These are phyloP conservation scores for Schizopora paradoxa DNA, from an alignment of 1,284 basidiomycete species.

Conservation along the genomic window DNA sequence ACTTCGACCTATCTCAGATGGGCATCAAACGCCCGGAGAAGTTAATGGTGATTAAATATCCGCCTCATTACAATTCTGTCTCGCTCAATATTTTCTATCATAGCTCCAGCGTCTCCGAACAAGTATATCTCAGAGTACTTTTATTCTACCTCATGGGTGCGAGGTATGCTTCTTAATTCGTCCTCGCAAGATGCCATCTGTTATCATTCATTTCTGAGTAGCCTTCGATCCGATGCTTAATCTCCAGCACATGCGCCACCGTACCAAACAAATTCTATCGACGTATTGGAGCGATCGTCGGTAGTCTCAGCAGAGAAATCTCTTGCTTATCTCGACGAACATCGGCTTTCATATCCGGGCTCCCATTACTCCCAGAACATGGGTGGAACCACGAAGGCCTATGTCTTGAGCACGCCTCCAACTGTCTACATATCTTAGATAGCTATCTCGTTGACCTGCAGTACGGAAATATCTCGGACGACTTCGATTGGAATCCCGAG, in stretches of 20 bases:
- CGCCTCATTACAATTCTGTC: background rate
- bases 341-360: constrained; percentile 36
- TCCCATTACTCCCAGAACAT: constrained; percentile 33
- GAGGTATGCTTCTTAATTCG: constrained; percentile 12
- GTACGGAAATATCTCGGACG: constrained; percentile 8
- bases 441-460: constrained; percentile 43
- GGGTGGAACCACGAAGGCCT: constrained; percentile 27
- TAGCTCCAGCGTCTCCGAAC: constrained; percentile 9
- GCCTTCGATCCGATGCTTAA: constrained; percentile 52
- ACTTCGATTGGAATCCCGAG: background rate
- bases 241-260: constrained; percentile 39
- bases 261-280: constrained; percentile 33
- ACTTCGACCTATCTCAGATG: constrained; percentile 7
- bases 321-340: constrained; percentile 34
- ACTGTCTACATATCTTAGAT: constrained; percentile 59
- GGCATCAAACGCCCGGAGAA: constrained; percentile 17
- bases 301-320: constrained; percentile 36
- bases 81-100: background rate
- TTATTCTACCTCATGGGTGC: constrained; percentile 6
- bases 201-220: constrained; percentile 24
- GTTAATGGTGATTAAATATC: constrained; percentile 34
- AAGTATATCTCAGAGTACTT: constrained; percentile 2
- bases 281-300: constrained; percentile 35
- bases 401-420: constrained; percentile 44
- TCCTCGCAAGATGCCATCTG: constrained; percentile 10